A percentile compares a stretch with the other conserved stretches of the same genome.
Conservation (phyloP, 2,329 filamentous ascomycete species). For the Orbilia brochopaga region DNA sequence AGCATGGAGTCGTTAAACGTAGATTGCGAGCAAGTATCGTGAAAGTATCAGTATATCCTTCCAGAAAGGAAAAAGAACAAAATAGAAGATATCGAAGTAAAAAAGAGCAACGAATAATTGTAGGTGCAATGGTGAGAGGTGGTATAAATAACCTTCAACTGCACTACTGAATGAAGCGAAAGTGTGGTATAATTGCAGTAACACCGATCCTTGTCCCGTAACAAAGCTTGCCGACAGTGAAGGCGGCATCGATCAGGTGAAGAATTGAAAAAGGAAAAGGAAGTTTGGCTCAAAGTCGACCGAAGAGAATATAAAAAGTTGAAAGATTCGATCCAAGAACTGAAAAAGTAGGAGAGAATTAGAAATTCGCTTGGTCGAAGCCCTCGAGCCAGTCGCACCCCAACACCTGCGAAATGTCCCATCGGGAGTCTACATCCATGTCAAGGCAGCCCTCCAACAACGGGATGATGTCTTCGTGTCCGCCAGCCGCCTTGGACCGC, state of each 20-base stretch:
- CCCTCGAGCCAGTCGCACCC: constrained; percentile 65
- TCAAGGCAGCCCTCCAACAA: constrained; percentile 67
- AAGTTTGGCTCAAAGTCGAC: background rate
- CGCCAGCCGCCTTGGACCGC: constrained; percentile 56
- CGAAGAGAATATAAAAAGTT: constrained; percentile 7
- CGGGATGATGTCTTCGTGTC: constrained; percentile 62
- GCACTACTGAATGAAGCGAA: constrained; percentile 16
- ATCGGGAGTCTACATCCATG: constrained; percentile 64
- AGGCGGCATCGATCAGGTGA: too few species aligned
- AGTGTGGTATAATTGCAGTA: constrained; percentile 8
- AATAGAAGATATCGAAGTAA: constrained; percentile 13
- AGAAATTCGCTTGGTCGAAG: constrained; percentile 53
- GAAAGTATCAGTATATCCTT: constrained; percentile 29
- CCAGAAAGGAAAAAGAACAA: constrained; percentile 24
- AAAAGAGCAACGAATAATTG: constrained; percentile 17
- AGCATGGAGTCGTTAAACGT: background rate
- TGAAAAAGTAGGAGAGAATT: constrained; percentile 8
- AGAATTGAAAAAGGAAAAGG: constrained; percentile 3
- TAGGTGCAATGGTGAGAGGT: constrained; percentile 55
- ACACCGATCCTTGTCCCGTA: too few species aligned
- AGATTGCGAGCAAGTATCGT: constrained; percentile 14
- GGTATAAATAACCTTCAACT: constrained; percentile 57
- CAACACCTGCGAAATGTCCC: constrained; percentile 66
- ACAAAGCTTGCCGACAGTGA: too few species aligned
- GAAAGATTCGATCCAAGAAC: constrained; percentile 18